Conservation (phyloP, 2,329 filamentous ascomycete genomes). For the Nigrograna mackinnonii region DNA sequence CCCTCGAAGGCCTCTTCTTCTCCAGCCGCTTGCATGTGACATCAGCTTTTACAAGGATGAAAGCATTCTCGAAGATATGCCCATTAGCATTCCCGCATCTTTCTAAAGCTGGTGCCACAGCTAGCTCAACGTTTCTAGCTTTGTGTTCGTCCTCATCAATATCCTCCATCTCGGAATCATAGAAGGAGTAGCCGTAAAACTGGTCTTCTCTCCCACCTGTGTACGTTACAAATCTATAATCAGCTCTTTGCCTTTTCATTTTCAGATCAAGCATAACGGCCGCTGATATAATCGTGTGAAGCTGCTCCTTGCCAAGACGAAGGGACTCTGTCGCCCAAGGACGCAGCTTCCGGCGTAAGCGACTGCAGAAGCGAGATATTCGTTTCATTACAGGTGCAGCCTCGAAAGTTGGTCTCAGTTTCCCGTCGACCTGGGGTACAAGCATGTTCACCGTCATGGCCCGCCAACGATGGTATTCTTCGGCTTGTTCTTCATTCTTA, state of each 20-base stretch:
- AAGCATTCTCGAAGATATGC: conserved; percentile 40
- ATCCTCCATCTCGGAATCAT: conserved; percentile 43
- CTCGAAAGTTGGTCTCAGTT: conserved; percentile 40
- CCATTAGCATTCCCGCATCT: conserved; percentile 43
- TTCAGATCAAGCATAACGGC: conserved; percentile 41
- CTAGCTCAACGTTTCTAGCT: conserved; percentile 32
- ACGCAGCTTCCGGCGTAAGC: conserved; percentile 31
- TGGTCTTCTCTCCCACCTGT: conserved; percentile 34
- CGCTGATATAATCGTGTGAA: conserved; percentile 38
- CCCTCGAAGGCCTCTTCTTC: conserved; percentile 23
- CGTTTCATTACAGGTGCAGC: conserved; percentile 36
- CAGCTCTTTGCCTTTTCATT: conserved; percentile 40
- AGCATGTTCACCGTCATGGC: conserved; percentile 39
- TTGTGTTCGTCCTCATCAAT: conserved; percentile 32
- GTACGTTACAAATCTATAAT: conserved; percentile 42
- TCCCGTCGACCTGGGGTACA: conserved; percentile 40
- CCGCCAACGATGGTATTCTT: conserved; percentile 41
- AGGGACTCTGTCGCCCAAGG: conserved; percentile 35
- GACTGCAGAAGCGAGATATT: conserved; percentile 33
- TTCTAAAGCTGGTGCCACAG: conserved; percentile 41
- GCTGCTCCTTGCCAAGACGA: conserved; percentile 31
- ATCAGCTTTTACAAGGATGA: conserved; percentile 42
- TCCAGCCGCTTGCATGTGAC: conserved; percentile 39
- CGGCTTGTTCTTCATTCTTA: conserved; percentile 38
- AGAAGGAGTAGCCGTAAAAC: conserved; percentile 39